A percentile compares a stretch with the other conserved stretches of the same genome.
Conservation (phyloP, 805 yeast species). For the Zygosaccharomyces gambellarensis region DNA sequence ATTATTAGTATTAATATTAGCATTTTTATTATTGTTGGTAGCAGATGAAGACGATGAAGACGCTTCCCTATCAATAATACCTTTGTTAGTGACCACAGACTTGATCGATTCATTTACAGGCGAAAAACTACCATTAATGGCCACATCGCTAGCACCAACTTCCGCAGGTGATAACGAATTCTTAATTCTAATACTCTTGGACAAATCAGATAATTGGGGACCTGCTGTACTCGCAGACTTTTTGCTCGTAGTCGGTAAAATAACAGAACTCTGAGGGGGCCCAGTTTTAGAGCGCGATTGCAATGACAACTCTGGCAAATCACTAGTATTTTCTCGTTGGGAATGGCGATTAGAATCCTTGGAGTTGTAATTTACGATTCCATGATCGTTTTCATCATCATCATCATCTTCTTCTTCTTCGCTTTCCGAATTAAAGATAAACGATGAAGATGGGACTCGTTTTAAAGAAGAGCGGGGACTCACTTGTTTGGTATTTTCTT, state of each 20-base stretch:
- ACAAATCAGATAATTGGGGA: slow-evolving; percentile 6
- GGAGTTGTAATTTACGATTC: neutral
- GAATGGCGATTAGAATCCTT: neutral
- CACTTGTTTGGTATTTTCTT: neutral
- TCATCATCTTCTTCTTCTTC: slow-evolving; percentile 20
- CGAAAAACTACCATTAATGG: slow-evolving; percentile 40
- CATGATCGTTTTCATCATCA: neutral
- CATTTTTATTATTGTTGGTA: neutral
- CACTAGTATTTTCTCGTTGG: neutral
- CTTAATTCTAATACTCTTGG: slow-evolving; percentile 12
- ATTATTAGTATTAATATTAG: neutral
- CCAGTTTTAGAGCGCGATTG: slow-evolving; percentile 6
- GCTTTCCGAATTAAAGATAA: slow-evolving; percentile 32
- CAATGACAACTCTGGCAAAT: neutral
- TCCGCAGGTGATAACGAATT: slow-evolving; percentile 23
- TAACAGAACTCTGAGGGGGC: slow-evolving; percentile 10
- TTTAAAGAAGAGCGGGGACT: slow-evolving; percentile 9
- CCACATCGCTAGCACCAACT: slow-evolving; percentile 39
- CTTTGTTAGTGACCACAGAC: slow-evolving; percentile 22
- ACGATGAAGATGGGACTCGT: slow-evolving; percentile 22
- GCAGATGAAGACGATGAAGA: neutral
- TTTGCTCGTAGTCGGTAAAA: slow-evolving; percentile 8
- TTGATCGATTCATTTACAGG: slow-evolving; percentile 27
- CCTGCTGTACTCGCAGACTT: slow-evolving; percentile 8
- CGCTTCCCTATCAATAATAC: slow-evolving; percentile 11